Conservation (phyloP, 2,329 filamentous ascomycete species). For the Alternaria sp. region DNA sequence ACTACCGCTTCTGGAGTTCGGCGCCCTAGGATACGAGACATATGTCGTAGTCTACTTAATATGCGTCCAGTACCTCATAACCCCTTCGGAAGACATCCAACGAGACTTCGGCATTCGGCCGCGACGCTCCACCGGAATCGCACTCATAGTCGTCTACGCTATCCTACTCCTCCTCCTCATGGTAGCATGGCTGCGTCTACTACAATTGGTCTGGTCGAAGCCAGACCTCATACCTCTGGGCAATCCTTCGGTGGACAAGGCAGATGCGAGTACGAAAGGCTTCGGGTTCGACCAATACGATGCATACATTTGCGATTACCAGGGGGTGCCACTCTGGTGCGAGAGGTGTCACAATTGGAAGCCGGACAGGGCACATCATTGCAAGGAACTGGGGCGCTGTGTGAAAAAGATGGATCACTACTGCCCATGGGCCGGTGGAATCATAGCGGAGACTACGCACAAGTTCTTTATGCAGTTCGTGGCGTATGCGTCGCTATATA, state of each 20-base stretch:
- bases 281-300: constrained; percentile 87
- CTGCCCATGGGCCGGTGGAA: constrained; percentile 94
- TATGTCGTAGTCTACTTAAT: constrained; percentile 69
- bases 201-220: constrained; percentile 70
- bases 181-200: constrained; percentile 72
- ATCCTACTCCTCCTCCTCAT: constrained; percentile 72
- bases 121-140: constrained; percentile 66
- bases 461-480: constrained; percentile 94
- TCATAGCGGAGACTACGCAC: constrained; percentile 83
- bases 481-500: constrained; percentile 73
- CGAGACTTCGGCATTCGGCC: constrained; percentile 33
- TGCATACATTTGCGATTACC: constrained; percentile 80
- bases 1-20: constrained; percentile 73
- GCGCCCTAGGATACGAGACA: constrained; percentile 70
- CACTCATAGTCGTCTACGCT: constrained; percentile 75
- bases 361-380: constrained; percentile 86
- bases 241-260: constrained; percentile 33
- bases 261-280: constrained; percentile 32
- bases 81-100: constrained; percentile 44
- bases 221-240: constrained; percentile 76
- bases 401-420: constrained; percentile 93
- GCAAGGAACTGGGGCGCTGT: constrained; percentile 79
- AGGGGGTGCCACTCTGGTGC: constrained; percentile 85
- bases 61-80: constrained; percentile 74
- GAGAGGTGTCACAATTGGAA: constrained; percentile 85